A percentile compares a stretch with the other conserved stretches of the same genome.
These are phyloP conservation scores for Schizosaccharomyces lindneri DNA, from an alignment of 805 yeast species.

Conservation along the genomic window DNA sequence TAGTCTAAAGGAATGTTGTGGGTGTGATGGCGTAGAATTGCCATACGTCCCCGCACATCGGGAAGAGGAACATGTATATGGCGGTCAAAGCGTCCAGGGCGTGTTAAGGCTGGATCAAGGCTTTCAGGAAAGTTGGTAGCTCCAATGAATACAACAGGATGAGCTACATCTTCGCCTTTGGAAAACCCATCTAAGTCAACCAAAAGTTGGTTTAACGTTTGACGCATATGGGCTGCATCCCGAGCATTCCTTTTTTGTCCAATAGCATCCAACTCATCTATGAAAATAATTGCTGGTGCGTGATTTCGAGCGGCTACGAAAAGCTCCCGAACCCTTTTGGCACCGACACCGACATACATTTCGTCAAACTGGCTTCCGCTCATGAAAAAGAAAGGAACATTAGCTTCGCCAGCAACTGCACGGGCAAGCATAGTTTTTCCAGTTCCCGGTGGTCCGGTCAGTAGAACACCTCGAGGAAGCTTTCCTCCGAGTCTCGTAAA, in stretches of 20 bases:
- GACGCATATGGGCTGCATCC: slow-evolving; percentile 95
- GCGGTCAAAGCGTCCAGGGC: slow-evolving; percentile 97
- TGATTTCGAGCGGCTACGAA: slow-evolving; percentile 80
- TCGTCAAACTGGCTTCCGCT: slow-evolving; percentile 97
- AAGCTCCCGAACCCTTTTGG: slow-evolving; percentile 85
- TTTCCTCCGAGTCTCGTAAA: slow-evolving; percentile 95
- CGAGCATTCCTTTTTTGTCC: slow-evolving; percentile 94
- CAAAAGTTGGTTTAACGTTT: slow-evolving; percentile 80
- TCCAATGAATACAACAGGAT: slow-evolving; percentile 63
- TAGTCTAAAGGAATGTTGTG: slow-evolving; percentile 65
- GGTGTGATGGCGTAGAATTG: slow-evolving; percentile 76
- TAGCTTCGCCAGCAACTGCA: slow-evolving; percentile 98
- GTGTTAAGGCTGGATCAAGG: slow-evolving; percentile 82
- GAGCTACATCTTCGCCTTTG: not conserved
- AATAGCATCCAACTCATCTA: slow-evolving; percentile 94
- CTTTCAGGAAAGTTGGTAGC: slow-evolving; percentile 97
- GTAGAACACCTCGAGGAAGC: slow-evolving; percentile 83
- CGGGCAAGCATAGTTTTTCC: slow-evolving; percentile 92
- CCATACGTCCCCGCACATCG: slow-evolving; percentile 91
- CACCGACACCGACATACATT: slow-evolving; percentile 96
- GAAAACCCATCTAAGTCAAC: slow-evolving; percentile 75
- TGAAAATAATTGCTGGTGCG: slow-evolving; percentile 90
- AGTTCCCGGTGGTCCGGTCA: slow-evolving; percentile 98
- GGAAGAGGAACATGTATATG: slow-evolving; percentile 87
- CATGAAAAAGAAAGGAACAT: slow-evolving; percentile 95